Evolutionary conservation across 805 yeast species (phyloP), one percentile per base, ranked within the genome.

Genomic region (Barnettozyma botsteinii): DNA sequence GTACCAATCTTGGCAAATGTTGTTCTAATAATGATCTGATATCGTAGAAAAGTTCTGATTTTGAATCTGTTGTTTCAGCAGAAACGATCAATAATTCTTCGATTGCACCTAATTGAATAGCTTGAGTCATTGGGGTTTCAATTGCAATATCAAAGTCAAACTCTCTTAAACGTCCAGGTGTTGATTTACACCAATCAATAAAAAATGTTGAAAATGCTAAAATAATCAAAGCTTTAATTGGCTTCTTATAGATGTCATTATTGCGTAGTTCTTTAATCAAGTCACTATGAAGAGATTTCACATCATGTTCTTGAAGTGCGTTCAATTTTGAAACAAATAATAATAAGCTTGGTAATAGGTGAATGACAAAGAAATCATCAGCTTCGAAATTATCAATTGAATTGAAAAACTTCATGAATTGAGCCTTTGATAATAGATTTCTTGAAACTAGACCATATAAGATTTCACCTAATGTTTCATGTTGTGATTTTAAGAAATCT

Each of bases 381-480:
- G 78, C 70, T 20, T 69, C 69, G 33, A 82, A 63, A 7, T 66
- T 54, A 2, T 70, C 60, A 4, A 79, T 57, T 39, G 72, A 79
- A 8, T 64, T 54, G 2, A 81, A 46, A 8, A 81, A 41, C 14
- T 59, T 53, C 14, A 53, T 48, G 50, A 71, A 71, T 5, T 67
- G 59, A 0, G 62, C 56, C 7, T 60, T 62, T 28, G 58, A 48
- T 2, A 62, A 50, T 20, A 55, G 43, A 29, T 66, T 64, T 28
- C 64, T 64, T 3, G 65, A 63, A 7, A 72, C 64, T 32, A 75
- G 57, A 3, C 82, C 80, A 49, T 59, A 75, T 7, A 82, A 63
- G 2, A 85, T 66, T 56, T 79, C 84, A 32, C 89, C 81, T 40
- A 89, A 60, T 2, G 70, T 55, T 51, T 86, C 95, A 57, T 88